Evolutionary conservation across 352 stramenopile species (phyloP).

Genomic region (Thraustotheca clavata): DNA sequence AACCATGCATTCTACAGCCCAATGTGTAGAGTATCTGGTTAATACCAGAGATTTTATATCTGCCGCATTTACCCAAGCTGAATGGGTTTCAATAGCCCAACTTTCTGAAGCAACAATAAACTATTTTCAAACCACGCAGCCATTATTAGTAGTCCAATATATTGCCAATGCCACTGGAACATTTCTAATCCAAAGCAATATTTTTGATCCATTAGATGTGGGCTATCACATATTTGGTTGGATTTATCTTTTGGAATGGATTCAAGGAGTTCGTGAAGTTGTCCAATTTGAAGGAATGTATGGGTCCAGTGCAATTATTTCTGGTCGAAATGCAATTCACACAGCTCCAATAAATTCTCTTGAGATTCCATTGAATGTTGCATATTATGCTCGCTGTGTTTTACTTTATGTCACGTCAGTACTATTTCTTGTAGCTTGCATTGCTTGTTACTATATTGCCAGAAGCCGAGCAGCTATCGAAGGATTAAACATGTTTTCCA

Average conservation of each 20-base stretch:
- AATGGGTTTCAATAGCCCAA: background rate
- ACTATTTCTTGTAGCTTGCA: background rate
- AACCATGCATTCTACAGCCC: no score
- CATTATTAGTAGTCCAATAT: background rate
- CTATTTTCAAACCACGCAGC: background rate
- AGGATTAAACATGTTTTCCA: background rate
- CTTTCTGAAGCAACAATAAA: background rate
- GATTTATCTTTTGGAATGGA: background rate
- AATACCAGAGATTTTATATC: no score
- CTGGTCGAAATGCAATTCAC: background rate
- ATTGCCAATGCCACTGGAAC: background rate
- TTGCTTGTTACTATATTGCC: background rate
- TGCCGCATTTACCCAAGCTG: background rate
- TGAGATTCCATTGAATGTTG: constrained; percentile 11
- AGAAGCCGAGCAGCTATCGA: background rate
- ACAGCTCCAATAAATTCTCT: background rate
- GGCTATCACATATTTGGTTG: background rate
- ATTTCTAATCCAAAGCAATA: background rate
- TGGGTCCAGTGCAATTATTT: background rate
- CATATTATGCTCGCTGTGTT: constrained; percentile 3
- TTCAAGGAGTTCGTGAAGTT: background rate
- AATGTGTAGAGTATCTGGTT: no score
- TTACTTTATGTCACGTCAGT: constrained; percentile 7
- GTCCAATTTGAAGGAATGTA: background rate
- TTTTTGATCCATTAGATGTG: background rate